phyloP scores from a whole-genome alignment of 495 filamentous ascomycete genomes.

The Amorphotheca resinae region DNA sequence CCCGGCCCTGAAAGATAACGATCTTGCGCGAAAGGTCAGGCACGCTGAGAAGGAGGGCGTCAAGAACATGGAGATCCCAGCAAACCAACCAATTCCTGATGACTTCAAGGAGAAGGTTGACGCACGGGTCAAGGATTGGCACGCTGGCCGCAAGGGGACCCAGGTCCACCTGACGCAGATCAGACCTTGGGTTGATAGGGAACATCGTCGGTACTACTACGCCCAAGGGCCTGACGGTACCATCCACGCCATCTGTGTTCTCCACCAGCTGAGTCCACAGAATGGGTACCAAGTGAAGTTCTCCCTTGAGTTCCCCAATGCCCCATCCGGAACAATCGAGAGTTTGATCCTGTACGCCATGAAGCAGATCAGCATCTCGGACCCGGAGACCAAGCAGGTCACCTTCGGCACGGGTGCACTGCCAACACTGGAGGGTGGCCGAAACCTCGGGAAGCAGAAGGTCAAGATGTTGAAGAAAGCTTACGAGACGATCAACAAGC shows the following conservation, averaged over 20 bases:
- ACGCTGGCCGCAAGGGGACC: slow-evolving; percentile 60
- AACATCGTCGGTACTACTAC: slow-evolving; percentile 74
- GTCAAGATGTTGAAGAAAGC: slow-evolving; percentile 63
- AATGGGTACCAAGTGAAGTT: slow-evolving; percentile 86
- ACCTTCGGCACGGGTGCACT: slow-evolving; percentile 74
- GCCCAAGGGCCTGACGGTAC: slow-evolving; percentile 51
- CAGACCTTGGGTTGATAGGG: slow-evolving; percentile 63
- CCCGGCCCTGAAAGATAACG: slow-evolving; percentile 22
- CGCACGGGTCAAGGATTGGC: slow-evolving; percentile 64
- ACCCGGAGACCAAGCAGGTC: slow-evolving; percentile 41
- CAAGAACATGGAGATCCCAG: slow-evolving; percentile 51
- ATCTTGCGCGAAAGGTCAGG: slow-evolving; percentile 57
- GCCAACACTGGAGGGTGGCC: slow-evolving; percentile 51
- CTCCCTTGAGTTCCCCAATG: slow-evolving; percentile 69
- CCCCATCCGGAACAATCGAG: slow-evolving; percentile 72
- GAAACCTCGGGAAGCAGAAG: slow-evolving; percentile 60
- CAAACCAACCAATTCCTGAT: slow-evolving; percentile 47
- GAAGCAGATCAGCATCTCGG: slow-evolving; percentile 47
- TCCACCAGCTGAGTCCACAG: slow-evolving; percentile 59
- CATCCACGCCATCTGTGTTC: slow-evolving; percentile 58
- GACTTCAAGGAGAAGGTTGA: slow-evolving; percentile 54
- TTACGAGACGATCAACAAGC: slow-evolving; percentile 63
- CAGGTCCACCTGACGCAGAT: slow-evolving; percentile 82
- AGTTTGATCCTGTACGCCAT: slow-evolving; percentile 66
- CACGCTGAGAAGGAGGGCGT: slow-evolving; percentile 69